These are phyloP conservation scores for Glonium stellatum DNA, from an alignment of 495 filamentous ascomycete genomes.

Conservation along the genomic window DNA sequence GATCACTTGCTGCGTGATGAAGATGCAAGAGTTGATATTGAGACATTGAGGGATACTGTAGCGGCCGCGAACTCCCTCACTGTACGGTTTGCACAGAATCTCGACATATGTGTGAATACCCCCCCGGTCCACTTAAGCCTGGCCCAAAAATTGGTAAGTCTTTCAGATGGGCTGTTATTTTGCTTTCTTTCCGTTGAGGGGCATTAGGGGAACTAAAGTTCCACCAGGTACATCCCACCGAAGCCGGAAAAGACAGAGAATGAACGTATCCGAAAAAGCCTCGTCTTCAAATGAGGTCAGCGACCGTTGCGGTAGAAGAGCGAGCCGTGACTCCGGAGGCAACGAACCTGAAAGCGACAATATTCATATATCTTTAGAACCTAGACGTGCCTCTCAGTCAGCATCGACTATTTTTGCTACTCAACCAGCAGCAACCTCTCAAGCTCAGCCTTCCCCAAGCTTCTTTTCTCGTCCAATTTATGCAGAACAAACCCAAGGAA, in stretches of 20 bases:
- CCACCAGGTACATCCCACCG: neutral
- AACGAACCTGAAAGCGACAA: neutral
- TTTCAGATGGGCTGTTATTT: neutral
- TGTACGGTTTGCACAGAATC: neutral
- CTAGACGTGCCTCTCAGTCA: neutral
- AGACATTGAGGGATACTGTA: neutral
- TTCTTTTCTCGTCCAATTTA: neutral
- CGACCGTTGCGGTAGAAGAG: neutral
- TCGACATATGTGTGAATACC: constrained; percentile 1
- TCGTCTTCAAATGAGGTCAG: neutral
- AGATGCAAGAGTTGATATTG: neutral
- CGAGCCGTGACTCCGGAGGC: neutral
- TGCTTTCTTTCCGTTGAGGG: neutral
- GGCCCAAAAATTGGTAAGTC: constrained; percentile 1
- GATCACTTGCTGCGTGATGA: neutral
- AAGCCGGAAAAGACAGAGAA: constrained; percentile 1
- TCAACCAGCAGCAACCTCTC: neutral
- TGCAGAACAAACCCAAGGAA: neutral
- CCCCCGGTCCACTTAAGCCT: neutral
- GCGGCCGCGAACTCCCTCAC: neutral
- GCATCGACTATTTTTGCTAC: neutral
- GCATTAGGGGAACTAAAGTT: neutral
- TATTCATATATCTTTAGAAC: neutral
- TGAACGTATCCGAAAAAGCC: neutral
- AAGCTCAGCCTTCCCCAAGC: neutral